Conservation (phyloP, 345 rosid genomes). For the Linum tenue region DNA sequence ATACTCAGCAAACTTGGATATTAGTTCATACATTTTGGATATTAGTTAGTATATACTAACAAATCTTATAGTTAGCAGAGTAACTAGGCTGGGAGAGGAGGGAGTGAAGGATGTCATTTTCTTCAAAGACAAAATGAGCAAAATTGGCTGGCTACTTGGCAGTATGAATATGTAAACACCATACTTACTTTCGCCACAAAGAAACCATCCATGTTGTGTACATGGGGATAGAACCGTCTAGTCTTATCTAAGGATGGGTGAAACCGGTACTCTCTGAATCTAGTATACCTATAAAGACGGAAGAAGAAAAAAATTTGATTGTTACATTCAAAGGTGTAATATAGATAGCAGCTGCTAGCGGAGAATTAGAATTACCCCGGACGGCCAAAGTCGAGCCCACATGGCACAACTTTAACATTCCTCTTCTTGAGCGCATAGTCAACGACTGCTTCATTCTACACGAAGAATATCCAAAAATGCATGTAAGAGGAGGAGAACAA, state of each 20-base stretch:
- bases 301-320: constrained; percentile 11
- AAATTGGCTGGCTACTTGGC: neutral
- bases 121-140: neutral
- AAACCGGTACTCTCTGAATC: constrained; percentile 63
- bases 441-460: constrained; percentile 86
- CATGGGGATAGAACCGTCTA: constrained; percentile 84
- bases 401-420: constrained; percentile 83
- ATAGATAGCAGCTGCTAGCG: neutral
- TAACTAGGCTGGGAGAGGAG: too few species aligned
- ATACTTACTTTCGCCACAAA: constrained; percentile 78
- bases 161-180: neutral
- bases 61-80: too few species aligned
- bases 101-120: too few species aligned
- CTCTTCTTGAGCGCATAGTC: constrained; percentile 76
- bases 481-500: neutral
- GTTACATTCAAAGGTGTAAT: neutral
- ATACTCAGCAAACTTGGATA: too few species aligned
- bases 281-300: constrained; percentile 31
- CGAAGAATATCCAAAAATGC: constrained; percentile 5
- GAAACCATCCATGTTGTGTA: constrained; percentile 88
- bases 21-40: too few species aligned
- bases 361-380: constrained; percentile 49
- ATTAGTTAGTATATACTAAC: too few species aligned
- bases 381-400: constrained; percentile 80
- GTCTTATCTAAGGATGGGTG: too few species aligned